Base-by-base conservation (phyloP, 2,329 filamentous ascomycete species). In the Zopfia rhizophila region DNA sequence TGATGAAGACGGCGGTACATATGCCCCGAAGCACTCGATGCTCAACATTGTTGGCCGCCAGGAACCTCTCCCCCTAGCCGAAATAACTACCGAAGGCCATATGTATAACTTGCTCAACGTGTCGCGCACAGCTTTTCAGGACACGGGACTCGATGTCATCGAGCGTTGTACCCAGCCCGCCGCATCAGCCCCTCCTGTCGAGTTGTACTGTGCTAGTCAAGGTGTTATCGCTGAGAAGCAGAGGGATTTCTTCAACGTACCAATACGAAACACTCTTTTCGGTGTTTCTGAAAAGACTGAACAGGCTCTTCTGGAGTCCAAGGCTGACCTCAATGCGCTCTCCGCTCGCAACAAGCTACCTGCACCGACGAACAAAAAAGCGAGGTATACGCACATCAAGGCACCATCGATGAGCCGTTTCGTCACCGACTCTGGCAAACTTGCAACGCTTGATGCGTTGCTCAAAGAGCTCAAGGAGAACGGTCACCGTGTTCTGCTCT, bases 321-420 rank as follows among this genome's bases (percentile, higher is more conserved):
- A 90, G 72, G 69, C 91, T 7, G 84, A 90, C 4, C 76, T 84
- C 11, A 78, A 82, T 17, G 74, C 81, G 24, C 86, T 87, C 61
- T 89, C 91, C 1, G 68, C 81, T 2, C 76, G 75, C 10, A 78
- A 83, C 55, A 78, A 92, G 72, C 78, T 97, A 1, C 92, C 94
- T 3, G 76, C 81, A 24, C 92, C 94, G 0, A 86, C 89, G 50
- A 91, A 89, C 32, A 83, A 89, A 65, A 93, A 91, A 78, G 84
- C 86, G 56, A 85, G 89, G 17, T 97, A 92, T 74, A 97, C 89
- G 38, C 89, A 93, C 68, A 95, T 99, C 53, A 83, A 87, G 38
- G 92, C 97, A 23, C 94, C 94, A 0, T 97, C 92, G 8, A 99
- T 99, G 94, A 88, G 86, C 37, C 91, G 92, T 59, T 99, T 99